phyloP scores from a whole-genome alignment of 352 stramenopile genomes.

The Phytophthora cryptogea region DNA sequence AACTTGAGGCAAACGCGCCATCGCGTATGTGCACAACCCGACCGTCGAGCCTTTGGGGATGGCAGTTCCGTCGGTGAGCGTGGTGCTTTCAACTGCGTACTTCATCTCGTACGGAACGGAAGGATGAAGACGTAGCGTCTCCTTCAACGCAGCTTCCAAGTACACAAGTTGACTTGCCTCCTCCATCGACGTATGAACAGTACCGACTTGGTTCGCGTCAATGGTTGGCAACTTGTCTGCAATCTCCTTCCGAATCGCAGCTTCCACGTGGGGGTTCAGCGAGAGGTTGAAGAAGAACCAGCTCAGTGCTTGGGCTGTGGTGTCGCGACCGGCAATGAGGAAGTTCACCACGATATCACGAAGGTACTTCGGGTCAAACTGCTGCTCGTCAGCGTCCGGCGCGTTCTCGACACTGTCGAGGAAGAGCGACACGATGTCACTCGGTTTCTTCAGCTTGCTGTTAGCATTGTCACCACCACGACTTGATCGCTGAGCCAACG shows the following conservation, averaged over 20 bases:
- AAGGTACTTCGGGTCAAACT: constrained; percentile 44
- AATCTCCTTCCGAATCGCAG: constrained; percentile 51
- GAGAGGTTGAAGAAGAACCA: constrained; percentile 74
- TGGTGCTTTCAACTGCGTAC: constrained; percentile 38
- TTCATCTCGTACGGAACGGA: constrained; percentile 52
- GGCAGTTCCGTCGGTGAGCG: constrained; percentile 64
- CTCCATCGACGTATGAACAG: constrained; percentile 23
- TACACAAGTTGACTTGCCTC: constrained; percentile 41
- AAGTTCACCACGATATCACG: constrained; percentile 85
- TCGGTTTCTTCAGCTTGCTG: background rate
- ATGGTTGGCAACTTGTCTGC: constrained; percentile 22
- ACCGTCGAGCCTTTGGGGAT: constrained; percentile 36
- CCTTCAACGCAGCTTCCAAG: constrained; percentile 52
- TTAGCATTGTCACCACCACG: too few relatives aligned
- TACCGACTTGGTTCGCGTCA: background rate
- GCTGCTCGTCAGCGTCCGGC: constrained; percentile 8
- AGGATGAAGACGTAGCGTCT: constrained; percentile 64
- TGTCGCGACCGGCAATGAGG: constrained; percentile 78
- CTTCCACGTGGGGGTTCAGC: constrained; percentile 47
- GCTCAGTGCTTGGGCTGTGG: constrained; percentile 66
- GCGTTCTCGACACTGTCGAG: constrained; percentile 21
- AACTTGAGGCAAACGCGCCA: constrained; percentile 50
- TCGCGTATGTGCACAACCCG: constrained; percentile 44
- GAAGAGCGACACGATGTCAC: constrained; percentile 35
- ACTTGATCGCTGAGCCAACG: constrained; percentile 20